These are phyloP conservation scores for Auxenochlorella protothecoides DNA, from an alignment of 139 green algal species.

Conservation along the genomic window DNA sequence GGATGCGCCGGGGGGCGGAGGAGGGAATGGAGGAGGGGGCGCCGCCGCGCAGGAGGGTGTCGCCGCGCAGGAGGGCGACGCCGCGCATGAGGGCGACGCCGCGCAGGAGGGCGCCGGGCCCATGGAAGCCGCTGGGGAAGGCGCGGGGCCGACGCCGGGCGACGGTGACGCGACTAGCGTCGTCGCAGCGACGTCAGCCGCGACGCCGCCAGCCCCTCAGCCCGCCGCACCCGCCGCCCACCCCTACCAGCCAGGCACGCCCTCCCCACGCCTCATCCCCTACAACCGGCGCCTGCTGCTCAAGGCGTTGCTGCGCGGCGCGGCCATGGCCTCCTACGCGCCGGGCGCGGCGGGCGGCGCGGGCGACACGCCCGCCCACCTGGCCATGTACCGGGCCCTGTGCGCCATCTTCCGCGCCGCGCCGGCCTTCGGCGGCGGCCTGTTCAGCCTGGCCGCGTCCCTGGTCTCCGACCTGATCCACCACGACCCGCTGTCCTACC, in stretches of 20 bases:
- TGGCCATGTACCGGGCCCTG: no score
- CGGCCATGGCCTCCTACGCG: constrained; percentile 69
- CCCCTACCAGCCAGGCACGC: neutral
- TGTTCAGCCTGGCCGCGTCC: constrained; percentile 79
- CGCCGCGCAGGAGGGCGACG: no score
- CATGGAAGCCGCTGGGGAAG: no score
- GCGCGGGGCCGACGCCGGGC: no score
- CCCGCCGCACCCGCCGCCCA: neutral
- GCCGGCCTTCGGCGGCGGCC: constrained; percentile 65
- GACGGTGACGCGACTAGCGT: no score
- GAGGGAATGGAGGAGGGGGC: no score
- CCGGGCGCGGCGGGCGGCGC: constrained; percentile 20
- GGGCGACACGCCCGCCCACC: no score
- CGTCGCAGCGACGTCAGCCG: neutral
- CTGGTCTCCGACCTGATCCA: constrained; percentile 86
- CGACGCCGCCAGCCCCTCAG: constrained; percentile 3
- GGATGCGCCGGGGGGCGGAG: neutral
- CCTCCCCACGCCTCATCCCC: constrained; percentile 8
- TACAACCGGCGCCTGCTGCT: constrained; percentile 64
- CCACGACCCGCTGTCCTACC: constrained; percentile 81
- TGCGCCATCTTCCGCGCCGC: no score
- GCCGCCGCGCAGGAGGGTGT: no score
- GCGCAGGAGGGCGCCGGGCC: no score
- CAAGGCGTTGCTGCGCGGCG: constrained; percentile 79
- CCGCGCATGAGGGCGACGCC: no score